These are phyloP conservation scores for Xylaria palmicola DNA, from an alignment of 495 filamentous ascomycete genomes.

Conservation along the genomic window DNA sequence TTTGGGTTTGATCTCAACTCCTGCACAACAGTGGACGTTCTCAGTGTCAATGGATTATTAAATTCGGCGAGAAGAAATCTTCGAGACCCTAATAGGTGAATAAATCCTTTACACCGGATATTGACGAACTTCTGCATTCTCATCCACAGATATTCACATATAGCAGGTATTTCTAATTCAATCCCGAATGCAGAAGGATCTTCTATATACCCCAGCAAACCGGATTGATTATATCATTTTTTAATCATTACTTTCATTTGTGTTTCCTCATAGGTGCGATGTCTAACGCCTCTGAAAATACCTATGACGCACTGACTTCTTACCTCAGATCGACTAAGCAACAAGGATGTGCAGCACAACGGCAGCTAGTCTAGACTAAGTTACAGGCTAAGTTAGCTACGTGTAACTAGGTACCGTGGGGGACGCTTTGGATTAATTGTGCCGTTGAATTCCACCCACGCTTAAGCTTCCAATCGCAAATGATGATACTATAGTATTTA, in stretches of 20 bases:
- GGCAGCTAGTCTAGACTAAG: background rate
- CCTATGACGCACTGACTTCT: conserved; percentile 13
- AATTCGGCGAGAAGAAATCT: background rate
- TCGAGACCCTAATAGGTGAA: background rate
- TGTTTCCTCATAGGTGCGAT: background rate
- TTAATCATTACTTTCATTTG: background rate
- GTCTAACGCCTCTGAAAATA: background rate
- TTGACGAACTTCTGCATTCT: background rate
- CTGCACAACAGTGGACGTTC: background rate
- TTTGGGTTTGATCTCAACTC: background rate
- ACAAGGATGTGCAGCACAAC: background rate
- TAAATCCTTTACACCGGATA: background rate
- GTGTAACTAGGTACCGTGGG: too few species aligned
- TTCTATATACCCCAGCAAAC: background rate
- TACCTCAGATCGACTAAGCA: background rate
- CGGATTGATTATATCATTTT: background rate
- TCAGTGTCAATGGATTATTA: background rate
- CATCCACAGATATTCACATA: background rate
- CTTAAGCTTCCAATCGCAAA: too few species aligned
- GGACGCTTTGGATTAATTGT: too few species aligned
- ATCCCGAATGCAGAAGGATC: too few species aligned
- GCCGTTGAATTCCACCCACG: too few species aligned
- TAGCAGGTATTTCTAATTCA: too few species aligned
- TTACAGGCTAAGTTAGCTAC: too few species aligned
- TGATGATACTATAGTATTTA: too few species aligned